Evolutionary conservation across 1,139 yeast species (phyloP), one percentile per base, ranked within the genome.

Genomic region (Pichia sp.): DNA sequence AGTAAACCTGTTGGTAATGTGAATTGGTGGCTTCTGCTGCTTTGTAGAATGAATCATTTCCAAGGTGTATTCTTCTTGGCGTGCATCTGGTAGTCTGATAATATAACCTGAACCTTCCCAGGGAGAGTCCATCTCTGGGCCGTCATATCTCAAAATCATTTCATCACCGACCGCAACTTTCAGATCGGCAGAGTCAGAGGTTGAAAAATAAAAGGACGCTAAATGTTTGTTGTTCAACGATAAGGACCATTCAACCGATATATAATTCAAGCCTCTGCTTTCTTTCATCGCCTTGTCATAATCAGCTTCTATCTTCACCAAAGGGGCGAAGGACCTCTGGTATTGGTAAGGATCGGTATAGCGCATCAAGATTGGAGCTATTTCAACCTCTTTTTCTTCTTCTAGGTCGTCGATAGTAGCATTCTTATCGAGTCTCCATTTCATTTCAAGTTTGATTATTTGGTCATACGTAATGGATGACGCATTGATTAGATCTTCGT

Each of bases 101-200:
- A 92, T 85, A 64, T 73, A 84, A 23, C 97, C 97, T 38, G 69
- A 70, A 7, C 86, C 84, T 60, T 80, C 82, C 97, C 97, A 90
- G 4, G 78, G 72, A 11, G 67, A 71, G 31, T 76, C 76, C 30
- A 61, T 54, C 55, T 69, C 70, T 50, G 73, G 68, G 29, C 85
- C 88, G 41, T 73, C 73, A 63, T 85, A 84, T 50, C 85, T 75
- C 56, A 89, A 73, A 30, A 80, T 73, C 73, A 90, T 82, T 67
- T 85, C 93, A 70, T 90, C 96, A 48, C 97, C 97, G 32, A 87
- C 85, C 0, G 95, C 87, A n/a, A 89, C 84, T 67, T 84, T 85
- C 58, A 87, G 70, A 30, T 81, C 87, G 38, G 80, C 76, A 8
- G 80, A 72, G 65, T 89, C 96, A 65, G 78, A 79, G 2, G 88